Evolutionary conservation across 1,284 basidiomycete genomes (phyloP).

Genomic region (Dichomitus squalens): DNA sequence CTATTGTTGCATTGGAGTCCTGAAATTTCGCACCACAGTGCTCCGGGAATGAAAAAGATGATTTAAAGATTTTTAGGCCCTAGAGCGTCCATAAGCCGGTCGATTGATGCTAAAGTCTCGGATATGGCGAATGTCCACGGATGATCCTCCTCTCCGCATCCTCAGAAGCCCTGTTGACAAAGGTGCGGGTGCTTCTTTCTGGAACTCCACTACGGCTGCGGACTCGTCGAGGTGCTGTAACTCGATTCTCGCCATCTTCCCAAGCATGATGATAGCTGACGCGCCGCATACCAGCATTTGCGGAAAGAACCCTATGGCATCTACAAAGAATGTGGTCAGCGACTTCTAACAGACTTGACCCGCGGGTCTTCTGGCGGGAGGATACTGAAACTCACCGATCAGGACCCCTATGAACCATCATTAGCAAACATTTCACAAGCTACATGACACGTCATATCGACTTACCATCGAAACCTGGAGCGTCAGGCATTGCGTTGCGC

Average conservation of each 20-base stretch:
- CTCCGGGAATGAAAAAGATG: too few species aligned
- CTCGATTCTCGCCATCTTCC: constrained; percentile 47
- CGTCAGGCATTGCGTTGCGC: constrained; percentile 58
- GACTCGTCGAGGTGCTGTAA: constrained; percentile 25
- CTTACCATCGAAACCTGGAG: constrained; percentile 56
- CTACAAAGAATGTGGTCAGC: constrained; percentile 29
- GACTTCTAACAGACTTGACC: not conserved
- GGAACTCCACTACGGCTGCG: not conserved
- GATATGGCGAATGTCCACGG: constrained; percentile 20
- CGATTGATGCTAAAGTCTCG: constrained; percentile 12
- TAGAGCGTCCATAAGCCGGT: not conserved
- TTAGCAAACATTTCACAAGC: not conserved
- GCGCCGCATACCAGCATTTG: constrained; percentile 53
- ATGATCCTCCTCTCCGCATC: constrained; percentile 24
- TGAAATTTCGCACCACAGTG: too few species aligned
- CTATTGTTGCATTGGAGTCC: too few species aligned
- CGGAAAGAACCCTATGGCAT: constrained; percentile 58
- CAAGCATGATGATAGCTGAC: constrained; percentile 43
- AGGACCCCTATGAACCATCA: constrained; percentile 41
- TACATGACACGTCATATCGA: not conserved
- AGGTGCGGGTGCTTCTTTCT: constrained; percentile 25
- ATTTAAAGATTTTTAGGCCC: too few species aligned
- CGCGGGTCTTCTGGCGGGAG: not conserved
- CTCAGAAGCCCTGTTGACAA: constrained; percentile 26
- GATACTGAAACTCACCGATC: constrained; percentile 39